These are phyloP conservation scores for Phytophthora quininea DNA, from an alignment of 352 stramenopile species.

Conservation along the genomic window DNA sequence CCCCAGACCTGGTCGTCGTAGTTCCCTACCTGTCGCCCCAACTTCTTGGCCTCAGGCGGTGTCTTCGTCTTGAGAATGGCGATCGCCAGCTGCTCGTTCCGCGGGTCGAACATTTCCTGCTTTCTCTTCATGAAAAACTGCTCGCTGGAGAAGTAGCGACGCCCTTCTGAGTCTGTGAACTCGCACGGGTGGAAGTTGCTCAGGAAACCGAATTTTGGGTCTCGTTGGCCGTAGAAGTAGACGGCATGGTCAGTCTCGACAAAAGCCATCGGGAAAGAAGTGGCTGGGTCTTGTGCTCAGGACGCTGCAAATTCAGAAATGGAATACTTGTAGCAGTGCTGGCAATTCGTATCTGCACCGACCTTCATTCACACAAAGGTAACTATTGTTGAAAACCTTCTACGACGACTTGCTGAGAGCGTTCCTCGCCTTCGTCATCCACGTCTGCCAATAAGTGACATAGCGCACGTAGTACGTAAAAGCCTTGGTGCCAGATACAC, in stretches of 20 bases:
- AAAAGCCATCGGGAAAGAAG: slow-evolving; percentile 18
- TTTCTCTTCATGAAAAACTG: slow-evolving; percentile 81
- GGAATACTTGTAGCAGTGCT: too few relatives aligned
- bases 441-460: too few relatives aligned
- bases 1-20: slow-evolving; percentile 60
- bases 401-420: too few relatives aligned
- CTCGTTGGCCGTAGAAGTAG: slow-evolving; percentile 61
- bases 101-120: slow-evolving; percentile 64
- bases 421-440: too few relatives aligned
- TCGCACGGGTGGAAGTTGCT: slow-evolving; percentile 72
- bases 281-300: too few relatives aligned
- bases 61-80: slow-evolving; percentile 56
- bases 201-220: slow-evolving; percentile 48
- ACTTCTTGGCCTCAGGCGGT: slow-evolving; percentile 50
- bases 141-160: slow-evolving; percentile 65
- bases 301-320: too few relatives aligned
- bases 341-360: too few relatives aligned
- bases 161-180: slow-evolving; percentile 43
- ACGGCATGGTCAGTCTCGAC: slow-evolving; percentile 45
- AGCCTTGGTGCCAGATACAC: too few relatives aligned
- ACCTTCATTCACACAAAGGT: too few relatives aligned
- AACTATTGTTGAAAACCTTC: too few relatives aligned
- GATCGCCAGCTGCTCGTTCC: slow-evolving; percentile 45
- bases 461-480: too few relatives aligned
- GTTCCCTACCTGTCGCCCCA: slow-evolving; percentile 58